phyloP scores from a whole-genome alignment of 805 yeast genomes.

The Naumovozyma baii region DNA sequence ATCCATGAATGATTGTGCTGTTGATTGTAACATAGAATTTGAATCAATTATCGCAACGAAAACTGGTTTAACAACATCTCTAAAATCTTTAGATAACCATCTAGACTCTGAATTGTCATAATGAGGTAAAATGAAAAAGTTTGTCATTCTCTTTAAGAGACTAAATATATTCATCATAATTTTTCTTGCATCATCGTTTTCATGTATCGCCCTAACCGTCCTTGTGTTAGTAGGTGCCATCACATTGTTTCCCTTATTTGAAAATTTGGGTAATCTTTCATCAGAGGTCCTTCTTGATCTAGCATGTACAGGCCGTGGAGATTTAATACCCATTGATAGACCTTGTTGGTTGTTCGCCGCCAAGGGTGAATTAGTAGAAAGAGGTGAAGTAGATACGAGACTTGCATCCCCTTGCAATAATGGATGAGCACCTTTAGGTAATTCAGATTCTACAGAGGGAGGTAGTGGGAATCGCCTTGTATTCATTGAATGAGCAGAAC shows the following conservation, averaged over 20 bases:
- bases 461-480: background rate
- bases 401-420: background rate
- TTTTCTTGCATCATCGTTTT: conserved; percentile 14
- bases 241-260: conserved; percentile 2
- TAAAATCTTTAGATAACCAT: conserved; percentile 20
- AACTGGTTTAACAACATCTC: conserved; percentile 30
- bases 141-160: conserved; percentile 15
- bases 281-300: conserved; percentile 19
- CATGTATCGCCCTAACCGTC: background rate
- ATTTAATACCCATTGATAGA: background rate
- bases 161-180: conserved; percentile 16
- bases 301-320: conserved; percentile 2
- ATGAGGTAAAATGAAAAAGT: conserved; percentile 9
- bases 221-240: background rate
- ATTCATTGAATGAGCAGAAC: background rate
- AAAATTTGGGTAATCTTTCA: conserved; percentile 9
- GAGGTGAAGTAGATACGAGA: background rate
- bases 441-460: background rate
- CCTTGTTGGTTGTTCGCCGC: too few relatives aligned
- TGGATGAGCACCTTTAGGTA: background rate
- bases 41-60: conserved; percentile 32
- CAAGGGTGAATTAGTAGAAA: background rate
- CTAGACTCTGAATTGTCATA: conserved; percentile 3
- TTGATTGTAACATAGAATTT: conserved; percentile 28
- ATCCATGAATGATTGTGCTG: conserved; percentile 32